Evolutionary conservation across 805 yeast genomes (phyloP).

Genomic region (Allodekkera sacchari): DNA sequence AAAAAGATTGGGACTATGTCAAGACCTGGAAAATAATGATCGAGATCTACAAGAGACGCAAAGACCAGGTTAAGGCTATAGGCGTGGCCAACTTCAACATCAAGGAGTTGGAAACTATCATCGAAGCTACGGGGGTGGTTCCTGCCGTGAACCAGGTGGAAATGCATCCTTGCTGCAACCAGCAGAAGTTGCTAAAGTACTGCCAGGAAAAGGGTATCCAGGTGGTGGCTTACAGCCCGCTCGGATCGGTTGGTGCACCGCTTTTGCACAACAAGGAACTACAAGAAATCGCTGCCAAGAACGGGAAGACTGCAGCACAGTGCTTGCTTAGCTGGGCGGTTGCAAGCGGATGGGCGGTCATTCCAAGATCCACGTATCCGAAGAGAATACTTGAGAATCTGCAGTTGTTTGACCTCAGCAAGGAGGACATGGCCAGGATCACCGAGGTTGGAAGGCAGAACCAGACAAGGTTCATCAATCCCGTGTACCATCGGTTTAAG

Average conservation of each 20-base stretch:
- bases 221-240: conserved; percentile 35
- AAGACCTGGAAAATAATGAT: conserved; percentile 62
- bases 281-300: conserved; percentile 41
- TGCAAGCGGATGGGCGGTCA: background rate
- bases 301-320: conserved; percentile 43
- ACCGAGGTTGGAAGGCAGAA: too few relatives aligned
- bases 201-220: conserved; percentile 23
- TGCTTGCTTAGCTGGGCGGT: conserved; percentile 33
- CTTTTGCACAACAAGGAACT: conserved; percentile 24
- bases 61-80: conserved; percentile 32
- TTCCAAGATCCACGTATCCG: conserved; percentile 32
- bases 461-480: too few relatives aligned
- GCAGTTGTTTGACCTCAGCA: conserved; percentile 24
- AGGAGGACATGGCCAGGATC: conserved; percentile 24
- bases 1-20: conserved; percentile 40
- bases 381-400: conserved; percentile 28
- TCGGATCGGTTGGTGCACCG: conserved; percentile 35
- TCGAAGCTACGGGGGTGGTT: conserved; percentile 25
- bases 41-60: conserved; percentile 46
- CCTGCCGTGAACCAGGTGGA: conserved; percentile 41
- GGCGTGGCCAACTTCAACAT: conserved; percentile 34
- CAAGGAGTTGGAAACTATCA: conserved; percentile 24
- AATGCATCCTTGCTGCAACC: conserved; percentile 34
- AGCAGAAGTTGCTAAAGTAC: conserved; percentile 23
- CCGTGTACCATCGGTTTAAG: too few relatives aligned